These are phyloP conservation scores for Yamadazyma jaroonii DNA, from an alignment of 1,139 yeast species.

Conservation along the genomic window DNA sequence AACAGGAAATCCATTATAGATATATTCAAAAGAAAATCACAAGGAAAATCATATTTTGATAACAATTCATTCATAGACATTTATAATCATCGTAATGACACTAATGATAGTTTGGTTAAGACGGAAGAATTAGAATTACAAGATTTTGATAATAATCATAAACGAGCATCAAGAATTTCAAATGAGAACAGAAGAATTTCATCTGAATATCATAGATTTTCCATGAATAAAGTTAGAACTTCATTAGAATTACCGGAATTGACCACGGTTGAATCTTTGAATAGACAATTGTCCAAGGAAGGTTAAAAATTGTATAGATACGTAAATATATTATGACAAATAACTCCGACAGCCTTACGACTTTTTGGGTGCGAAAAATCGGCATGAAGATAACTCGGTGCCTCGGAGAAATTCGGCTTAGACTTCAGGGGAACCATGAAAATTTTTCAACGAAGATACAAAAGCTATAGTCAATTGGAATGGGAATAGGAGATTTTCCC, in stretches of 20 bases:
- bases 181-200: constrained; percentile 21
- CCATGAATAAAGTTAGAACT: constrained; percentile 11
- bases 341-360: neutral
- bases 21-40: constrained; percentile 26
- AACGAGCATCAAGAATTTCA: constrained; percentile 23
- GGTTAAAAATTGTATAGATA: neutral
- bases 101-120: constrained; percentile 20
- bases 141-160: constrained; percentile 31
- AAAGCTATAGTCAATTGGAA: too few species aligned
- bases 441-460: too few species aligned
- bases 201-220: constrained; percentile 6
- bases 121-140: constrained; percentile 55
- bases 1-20: constrained; percentile 24
- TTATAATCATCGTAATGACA: constrained; percentile 19
- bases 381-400: neutral
- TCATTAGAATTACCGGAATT: constrained; percentile 16
- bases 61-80: constrained; percentile 30
- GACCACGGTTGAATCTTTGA: constrained; percentile 11
- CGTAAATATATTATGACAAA: neutral
- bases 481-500: too few species aligned
- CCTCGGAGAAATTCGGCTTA: neutral
- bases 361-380: constrained; percentile 1
- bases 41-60: constrained; percentile 25
- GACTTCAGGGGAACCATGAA: neutral
- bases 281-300: constrained; percentile 4